Evolutionary conservation across 2,329 filamentous ascomycete species (phyloP).

Genomic region (Emmonsiellopsis sp.): DNA sequence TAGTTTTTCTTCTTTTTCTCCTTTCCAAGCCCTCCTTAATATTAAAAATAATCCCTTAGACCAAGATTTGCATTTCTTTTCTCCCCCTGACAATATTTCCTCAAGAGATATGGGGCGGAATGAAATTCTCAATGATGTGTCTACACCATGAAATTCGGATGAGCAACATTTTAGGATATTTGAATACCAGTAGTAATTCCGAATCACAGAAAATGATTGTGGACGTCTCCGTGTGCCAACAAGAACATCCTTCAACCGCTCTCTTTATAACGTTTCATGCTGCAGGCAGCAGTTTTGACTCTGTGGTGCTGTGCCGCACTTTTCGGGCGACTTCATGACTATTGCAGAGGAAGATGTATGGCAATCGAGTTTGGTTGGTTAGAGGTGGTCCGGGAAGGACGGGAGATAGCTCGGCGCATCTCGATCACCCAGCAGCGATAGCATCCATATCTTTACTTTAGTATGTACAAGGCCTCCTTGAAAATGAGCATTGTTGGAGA

Average conservation of each 20-base stretch:
- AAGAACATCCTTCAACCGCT: not conserved
- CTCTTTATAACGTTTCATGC: constrained; percentile 1
- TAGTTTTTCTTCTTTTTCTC: constrained; percentile 2
- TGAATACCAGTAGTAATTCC: not conserved
- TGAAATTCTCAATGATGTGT: no score
- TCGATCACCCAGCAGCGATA: not conserved
- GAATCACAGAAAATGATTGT: not conserved
- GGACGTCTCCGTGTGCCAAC: not conserved
- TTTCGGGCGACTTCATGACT: not conserved
- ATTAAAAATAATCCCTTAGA: no score
- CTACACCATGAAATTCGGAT: no score
- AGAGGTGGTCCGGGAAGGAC: not conserved
- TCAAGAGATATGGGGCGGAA: no score
- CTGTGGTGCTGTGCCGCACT: not conserved
- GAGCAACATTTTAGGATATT: constrained; percentile 1
- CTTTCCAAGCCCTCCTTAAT: not conserved
- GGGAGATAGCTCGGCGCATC: no score
- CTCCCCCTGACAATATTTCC: no score
- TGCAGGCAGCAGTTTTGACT: constrained; percentile 1
- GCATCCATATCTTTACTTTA: no score
- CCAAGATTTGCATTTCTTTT: no score
- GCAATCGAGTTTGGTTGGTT: not conserved
- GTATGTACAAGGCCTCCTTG: not conserved
- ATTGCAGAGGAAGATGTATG: not conserved
- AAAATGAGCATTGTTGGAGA: not conserved